A percentile compares a stretch with the other conserved stretches of the same genome.
These are phyloP conservation scores for Caloboletus firmus DNA, from an alignment of 1,284 basidiomycete genomes.

Conservation along the genomic window DNA sequence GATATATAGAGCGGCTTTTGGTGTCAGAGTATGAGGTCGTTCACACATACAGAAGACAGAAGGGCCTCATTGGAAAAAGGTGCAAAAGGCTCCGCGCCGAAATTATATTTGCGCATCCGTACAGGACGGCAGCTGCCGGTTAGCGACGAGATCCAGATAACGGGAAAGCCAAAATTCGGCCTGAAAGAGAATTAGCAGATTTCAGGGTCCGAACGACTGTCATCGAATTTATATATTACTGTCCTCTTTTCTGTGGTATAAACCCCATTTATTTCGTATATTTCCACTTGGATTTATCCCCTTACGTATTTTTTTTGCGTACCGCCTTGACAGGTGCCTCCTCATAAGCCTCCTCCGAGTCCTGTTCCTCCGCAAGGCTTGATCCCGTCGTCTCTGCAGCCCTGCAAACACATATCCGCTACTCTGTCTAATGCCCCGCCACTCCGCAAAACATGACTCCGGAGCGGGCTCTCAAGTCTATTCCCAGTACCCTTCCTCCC, in stretches of 20 bases:
- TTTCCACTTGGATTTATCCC: slow-evolving; percentile 20
- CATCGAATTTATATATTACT: slow-evolving; percentile 30
- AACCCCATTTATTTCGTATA: slow-evolving; percentile 30
- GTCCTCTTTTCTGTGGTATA: slow-evolving; percentile 5
- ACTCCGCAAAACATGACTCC: slow-evolving; percentile 30
- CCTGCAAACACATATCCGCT: slow-evolving; percentile 19
- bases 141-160: slow-evolving; percentile 34
- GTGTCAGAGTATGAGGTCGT: slow-evolving; percentile 13
- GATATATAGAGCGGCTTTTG: slow-evolving; percentile 15
- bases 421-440: slow-evolving; percentile 31
- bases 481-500: slow-evolving; percentile 23
- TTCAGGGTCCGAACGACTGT: slow-evolving; percentile 37
- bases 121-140: slow-evolving; percentile 31
- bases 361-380: slow-evolving; percentile 28
- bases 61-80: slow-evolving; percentile 11
- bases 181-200: slow-evolving; percentile 28
- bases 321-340: slow-evolving; percentile 36
- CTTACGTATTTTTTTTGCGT: slow-evolving; percentile 38
- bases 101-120: slow-evolving; percentile 34
- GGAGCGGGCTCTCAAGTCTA: slow-evolving; percentile 11
- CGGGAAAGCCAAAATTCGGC: slow-evolving; percentile 35
- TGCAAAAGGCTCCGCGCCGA: slow-evolving; percentile 36
- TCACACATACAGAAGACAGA: slow-evolving; percentile 28
- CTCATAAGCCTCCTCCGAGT: slow-evolving; percentile 35
- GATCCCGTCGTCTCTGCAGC: slow-evolving; percentile 30